phyloP scores from a whole-genome alignment of 108 stramenopile genomes.

The Cyclotella distinguenda region DNA sequence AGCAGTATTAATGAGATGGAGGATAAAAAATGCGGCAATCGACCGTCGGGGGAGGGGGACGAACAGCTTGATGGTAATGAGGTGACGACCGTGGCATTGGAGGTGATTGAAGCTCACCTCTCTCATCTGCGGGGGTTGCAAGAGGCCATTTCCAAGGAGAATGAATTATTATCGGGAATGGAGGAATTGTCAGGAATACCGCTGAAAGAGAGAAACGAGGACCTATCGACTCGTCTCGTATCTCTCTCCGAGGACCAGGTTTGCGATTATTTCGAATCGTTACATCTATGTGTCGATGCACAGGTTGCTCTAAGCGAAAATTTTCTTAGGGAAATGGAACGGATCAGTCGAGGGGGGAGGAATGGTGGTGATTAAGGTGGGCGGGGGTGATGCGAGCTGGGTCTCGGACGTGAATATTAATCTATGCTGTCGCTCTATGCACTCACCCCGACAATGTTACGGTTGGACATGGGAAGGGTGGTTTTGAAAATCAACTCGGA shows the following conservation, averaged over 20 bases:
- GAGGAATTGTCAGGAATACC: conserved; percentile 51
- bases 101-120: conserved; percentile 69
- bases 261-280: conserved; percentile 79
- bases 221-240: conserved; percentile 10
- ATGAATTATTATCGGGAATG: conserved; percentile 74
- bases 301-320: conserved; percentile 46
- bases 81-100: conserved; percentile 40
- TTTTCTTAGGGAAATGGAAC: conserved; percentile 71
- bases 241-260: conserved; percentile 74
- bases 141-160: conserved; percentile 69
- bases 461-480: too few species aligned
- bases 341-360: conserved; percentile 45
- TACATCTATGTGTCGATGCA: conserved; percentile 68
- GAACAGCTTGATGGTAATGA: conserved; percentile 13
- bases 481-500: too few species aligned
- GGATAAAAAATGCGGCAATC: conserved; percentile 15
- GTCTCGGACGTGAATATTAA: too few species aligned
- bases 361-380: neutral
- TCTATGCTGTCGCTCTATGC: too few species aligned
- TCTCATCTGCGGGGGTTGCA: conserved; percentile 70
- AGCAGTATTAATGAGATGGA: conserved; percentile 42
- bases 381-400: too few species aligned
- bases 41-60: neutral
- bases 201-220: conserved; percentile 25
- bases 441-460: too few species aligned